Percentiles rank a stretch among this genome's conserved stretches.
Evolutionary conservation across 2,329 filamentous ascomycete species (phyloP).

Genomic region (Colletotrichum tanaceti): DNA sequence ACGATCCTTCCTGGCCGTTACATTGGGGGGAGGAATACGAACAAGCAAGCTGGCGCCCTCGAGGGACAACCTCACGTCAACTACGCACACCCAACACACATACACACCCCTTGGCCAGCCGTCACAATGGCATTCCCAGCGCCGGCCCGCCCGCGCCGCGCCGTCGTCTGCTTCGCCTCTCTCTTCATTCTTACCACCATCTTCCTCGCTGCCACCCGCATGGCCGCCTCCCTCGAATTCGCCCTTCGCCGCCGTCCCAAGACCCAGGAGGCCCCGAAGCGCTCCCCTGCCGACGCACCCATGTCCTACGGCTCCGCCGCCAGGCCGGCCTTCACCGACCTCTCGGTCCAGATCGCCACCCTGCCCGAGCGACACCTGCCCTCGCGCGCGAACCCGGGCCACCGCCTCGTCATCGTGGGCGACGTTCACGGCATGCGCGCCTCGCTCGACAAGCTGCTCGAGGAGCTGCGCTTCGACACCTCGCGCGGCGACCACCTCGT

Average conservation of each 20-base stretch:
- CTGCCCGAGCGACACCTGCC: constrained; percentile 49
- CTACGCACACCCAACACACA: background rate
- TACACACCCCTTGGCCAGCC: background rate
- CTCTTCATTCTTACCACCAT: constrained; percentile 51
- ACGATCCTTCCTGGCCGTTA: background rate
- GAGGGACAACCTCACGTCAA: background rate
- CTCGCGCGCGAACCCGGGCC: constrained; percentile 52
- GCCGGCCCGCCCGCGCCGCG: constrained; percentile 24
- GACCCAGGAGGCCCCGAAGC: constrained; percentile 7
- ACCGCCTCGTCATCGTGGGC: constrained; percentile 82
- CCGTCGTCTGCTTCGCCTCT: constrained; percentile 18
- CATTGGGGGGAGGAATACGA: background rate
- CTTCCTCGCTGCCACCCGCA: constrained; percentile 50
- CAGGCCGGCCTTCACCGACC: constrained; percentile 52
- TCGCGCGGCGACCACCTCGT: constrained; percentile 75
- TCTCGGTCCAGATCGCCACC: constrained; percentile 41
- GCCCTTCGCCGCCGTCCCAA: constrained; percentile 33
- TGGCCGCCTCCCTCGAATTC: constrained; percentile 43
- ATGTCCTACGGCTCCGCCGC: constrained; percentile 56
- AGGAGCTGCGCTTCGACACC: constrained; percentile 71
- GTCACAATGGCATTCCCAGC: constrained; percentile 26
- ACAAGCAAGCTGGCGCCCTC: background rate
- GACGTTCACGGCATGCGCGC: constrained; percentile 91
- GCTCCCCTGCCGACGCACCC: constrained; percentile 47
- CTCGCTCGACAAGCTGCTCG: constrained; percentile 73